phyloP scores from a whole-genome alignment of 805 yeast species.

The Candida anglica region DNA sequence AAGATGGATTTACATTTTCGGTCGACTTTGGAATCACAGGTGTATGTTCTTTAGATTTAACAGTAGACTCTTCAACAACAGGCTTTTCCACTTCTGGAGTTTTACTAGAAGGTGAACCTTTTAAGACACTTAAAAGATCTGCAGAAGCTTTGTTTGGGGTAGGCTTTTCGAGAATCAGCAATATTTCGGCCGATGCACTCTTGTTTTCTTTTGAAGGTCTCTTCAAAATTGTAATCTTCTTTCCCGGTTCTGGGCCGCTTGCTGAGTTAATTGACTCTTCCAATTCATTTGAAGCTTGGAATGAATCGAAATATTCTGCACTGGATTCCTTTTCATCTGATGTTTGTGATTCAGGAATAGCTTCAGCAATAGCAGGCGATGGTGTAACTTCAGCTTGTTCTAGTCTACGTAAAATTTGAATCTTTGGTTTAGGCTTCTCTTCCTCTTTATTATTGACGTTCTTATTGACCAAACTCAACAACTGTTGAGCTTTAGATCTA shows the following conservation, averaged over 20 bases:
- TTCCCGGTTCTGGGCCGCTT: slow-evolving; percentile 12
- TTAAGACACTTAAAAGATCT: slow-evolving; percentile 14
- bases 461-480: slow-evolving; percentile 24
- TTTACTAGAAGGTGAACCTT: too few species aligned
- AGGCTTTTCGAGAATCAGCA: slow-evolving; percentile 2
- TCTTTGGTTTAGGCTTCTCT: slow-evolving; percentile 4
- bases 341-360: background rate
- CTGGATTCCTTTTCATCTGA: background rate
- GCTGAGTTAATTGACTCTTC: slow-evolving; percentile 13
- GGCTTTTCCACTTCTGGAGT: too few species aligned
- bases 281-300: slow-evolving; percentile 21
- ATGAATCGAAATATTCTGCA: slow-evolving; percentile 5
- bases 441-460: background rate
- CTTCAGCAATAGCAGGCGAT: background rate
- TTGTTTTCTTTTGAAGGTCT: slow-evolving; percentile 11
- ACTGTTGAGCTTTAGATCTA: slow-evolving; percentile 26
- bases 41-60: too few species aligned
- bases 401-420: slow-evolving; percentile 2
- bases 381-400: background rate
- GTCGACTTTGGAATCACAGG: too few species aligned
- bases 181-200: slow-evolving; percentile 5
- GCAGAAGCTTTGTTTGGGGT: slow-evolving; percentile 8
- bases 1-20: background rate
- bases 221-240: slow-evolving; percentile 26
- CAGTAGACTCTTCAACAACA: background rate